These are phyloP conservation scores for Lodderomyces orthopsilosis DNA, from an alignment of 1,139 yeast species.

Conservation along the genomic window DNA sequence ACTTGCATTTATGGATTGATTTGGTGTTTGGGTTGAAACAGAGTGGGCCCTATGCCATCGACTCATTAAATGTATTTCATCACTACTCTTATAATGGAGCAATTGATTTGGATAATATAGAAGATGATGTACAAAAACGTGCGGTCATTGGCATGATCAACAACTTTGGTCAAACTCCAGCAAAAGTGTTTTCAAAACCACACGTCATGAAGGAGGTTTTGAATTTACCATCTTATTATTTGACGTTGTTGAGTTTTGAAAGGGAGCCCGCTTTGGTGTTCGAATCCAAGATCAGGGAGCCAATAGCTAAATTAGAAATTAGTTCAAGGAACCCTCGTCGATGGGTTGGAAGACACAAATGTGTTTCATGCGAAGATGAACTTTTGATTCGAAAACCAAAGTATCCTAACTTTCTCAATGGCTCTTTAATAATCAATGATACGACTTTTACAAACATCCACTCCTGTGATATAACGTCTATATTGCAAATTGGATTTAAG, in stretches of 20 bases:
- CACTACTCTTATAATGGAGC: conserved; percentile 82
- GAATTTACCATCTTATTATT: conserved; percentile 34
- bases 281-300: conserved; percentile 34
- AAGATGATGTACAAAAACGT: conserved; percentile 67
- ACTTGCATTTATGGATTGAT: conserved; percentile 81
- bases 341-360: conserved; percentile 48
- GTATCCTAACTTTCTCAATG: conserved; percentile 21
- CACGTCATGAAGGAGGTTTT: conserved; percentile 54
- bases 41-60: conserved; percentile 63
- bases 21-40: conserved; percentile 78
- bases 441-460: conserved; percentile 43
- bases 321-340: conserved; percentile 25
- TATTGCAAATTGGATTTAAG: conserved; percentile 37
- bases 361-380: conserved; percentile 38
- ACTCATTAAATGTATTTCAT: conserved; percentile 71
- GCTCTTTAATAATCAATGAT: conserved; percentile 43
- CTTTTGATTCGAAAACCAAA: conserved; percentile 37
- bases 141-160: conserved; percentile 82
- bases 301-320: conserved; percentile 40
- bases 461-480: conserved; percentile 29
- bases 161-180: conserved; percentile 88
- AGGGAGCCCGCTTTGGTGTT: conserved; percentile 27
- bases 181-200: conserved; percentile 60
- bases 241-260: conserved; percentile 19
- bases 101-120: conserved; percentile 66